Conservation (phyloP, 2,329 filamentous ascomycete species). For the Westerdykella ornata region DNA sequence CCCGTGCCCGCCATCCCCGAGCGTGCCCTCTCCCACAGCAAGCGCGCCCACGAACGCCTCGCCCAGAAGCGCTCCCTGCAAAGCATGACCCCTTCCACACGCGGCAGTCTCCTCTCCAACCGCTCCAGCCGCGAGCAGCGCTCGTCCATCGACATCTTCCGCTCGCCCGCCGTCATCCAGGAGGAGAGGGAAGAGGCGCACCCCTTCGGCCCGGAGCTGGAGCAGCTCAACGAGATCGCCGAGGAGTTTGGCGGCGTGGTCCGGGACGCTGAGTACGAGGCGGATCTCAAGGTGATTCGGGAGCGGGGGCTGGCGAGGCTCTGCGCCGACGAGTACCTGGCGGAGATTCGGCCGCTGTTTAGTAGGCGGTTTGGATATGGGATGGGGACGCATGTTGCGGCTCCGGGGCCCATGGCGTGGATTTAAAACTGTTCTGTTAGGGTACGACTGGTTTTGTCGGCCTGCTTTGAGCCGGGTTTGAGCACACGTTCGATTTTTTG, state of each 20-base stretch:
- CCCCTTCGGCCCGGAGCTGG: conserved; percentile 84
- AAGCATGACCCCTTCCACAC: conserved; percentile 33
- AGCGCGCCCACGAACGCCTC: conserved; percentile 72
- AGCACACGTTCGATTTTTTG: no score
- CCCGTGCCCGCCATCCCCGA: conserved; percentile 64
- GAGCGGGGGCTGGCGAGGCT: conserved; percentile 66
- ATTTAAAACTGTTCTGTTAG: conserved; percentile 16
- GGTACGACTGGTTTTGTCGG: no score
- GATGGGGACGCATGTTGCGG: conserved; percentile 7
- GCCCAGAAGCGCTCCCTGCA: conserved; percentile 60
- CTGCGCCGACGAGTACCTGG: conserved; percentile 73
- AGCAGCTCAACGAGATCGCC: conserved; percentile 84
- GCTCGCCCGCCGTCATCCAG: conserved; percentile 16
- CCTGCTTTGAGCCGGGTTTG: no score
- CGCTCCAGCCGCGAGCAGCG: conserved; percentile 52
- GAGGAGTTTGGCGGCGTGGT: conserved; percentile 68
- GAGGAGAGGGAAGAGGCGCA: conserved; percentile 45
- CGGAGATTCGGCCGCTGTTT: conserved; percentile 64
- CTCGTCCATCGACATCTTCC: conserved; percentile 41
- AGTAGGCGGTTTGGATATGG: conserved; percentile 14
- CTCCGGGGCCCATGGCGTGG: conserved; percentile 28
- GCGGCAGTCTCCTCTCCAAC: conserved; percentile 49
- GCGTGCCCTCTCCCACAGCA: conserved; percentile 80
- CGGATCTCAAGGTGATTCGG: conserved; percentile 65
- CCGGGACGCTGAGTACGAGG: conserved; percentile 58